Evolutionary conservation across 106 monocot species (phyloP).

Genomic region (Ottelia alismoides): DNA sequence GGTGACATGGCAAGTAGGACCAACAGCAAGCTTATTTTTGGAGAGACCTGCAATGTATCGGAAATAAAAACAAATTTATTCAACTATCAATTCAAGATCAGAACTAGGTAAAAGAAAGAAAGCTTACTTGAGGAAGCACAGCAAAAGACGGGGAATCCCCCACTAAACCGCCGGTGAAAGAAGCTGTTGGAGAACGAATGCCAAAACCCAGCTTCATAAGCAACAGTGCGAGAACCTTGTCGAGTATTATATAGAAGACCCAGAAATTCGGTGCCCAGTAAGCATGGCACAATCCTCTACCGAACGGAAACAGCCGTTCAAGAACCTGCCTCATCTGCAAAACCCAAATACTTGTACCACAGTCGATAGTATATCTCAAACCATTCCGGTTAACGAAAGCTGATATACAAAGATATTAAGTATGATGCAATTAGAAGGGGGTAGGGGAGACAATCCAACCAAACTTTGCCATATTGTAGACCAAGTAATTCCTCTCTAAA

Average conservation of each 20-base stretch:
- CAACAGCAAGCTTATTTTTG: constrained; percentile 50
- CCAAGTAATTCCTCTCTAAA: too few relatives aligned
- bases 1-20: constrained; percentile 80
- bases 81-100: too few relatives aligned
- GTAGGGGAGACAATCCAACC: too few relatives aligned
- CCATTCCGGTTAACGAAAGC: too few relatives aligned
- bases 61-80: not conserved
- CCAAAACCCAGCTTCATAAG: constrained; percentile 48
- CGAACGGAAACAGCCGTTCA: constrained; percentile 88
- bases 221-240: constrained; percentile 55
- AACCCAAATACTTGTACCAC: too few relatives aligned
- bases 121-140: constrained; percentile 77
- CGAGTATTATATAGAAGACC: constrained; percentile 93
- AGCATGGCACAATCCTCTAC: constrained; percentile 87
- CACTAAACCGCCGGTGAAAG: constrained; percentile 92
- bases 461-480: too few relatives aligned
- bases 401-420: too few relatives aligned
- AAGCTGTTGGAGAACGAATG: constrained; percentile 47
- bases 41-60: constrained; percentile 46
- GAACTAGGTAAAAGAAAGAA: not conserved
- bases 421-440: too few relatives aligned
- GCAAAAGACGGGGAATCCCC: constrained; percentile 69
- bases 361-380: too few relatives aligned
- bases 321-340: constrained; percentile 83
- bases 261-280: constrained; percentile 99